Evolutionary conservation across 2,329 filamentous ascomycete species (phyloP).

Genomic region (Venturiaceae sp.): DNA sequence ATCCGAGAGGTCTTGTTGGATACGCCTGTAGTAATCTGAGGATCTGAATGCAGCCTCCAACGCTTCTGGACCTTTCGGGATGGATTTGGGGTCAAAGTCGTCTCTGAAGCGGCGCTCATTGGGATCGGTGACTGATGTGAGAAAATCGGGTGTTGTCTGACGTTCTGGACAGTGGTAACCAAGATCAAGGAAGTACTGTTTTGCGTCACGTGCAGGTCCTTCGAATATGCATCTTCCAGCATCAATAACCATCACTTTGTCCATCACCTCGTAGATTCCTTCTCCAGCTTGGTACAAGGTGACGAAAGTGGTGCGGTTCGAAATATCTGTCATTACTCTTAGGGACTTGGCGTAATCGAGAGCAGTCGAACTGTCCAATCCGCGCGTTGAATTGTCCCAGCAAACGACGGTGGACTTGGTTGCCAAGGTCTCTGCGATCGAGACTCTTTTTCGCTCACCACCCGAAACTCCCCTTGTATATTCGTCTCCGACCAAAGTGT

Average conservation of each 20-base stretch:
- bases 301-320: conserved; percentile 51
- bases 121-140: conserved; percentile 59
- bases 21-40: conserved; percentile 40
- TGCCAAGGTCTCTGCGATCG: conserved; percentile 39
- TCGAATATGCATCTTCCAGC: conserved; percentile 45
- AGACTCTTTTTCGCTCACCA: conserved; percentile 39
- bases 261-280: conserved; percentile 20
- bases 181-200: conserved; percentile 55
- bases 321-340: conserved; percentile 54
- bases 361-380: conserved; percentile 64
- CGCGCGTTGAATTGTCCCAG: conserved; percentile 56
- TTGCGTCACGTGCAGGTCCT: conserved; percentile 50
- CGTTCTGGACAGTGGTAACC: conserved; percentile 59
- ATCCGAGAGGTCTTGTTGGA: conserved; percentile 50
- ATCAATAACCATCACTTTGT: conserved; percentile 27
- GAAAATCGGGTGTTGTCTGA: conserved; percentile 61
- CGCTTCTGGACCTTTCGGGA: conserved; percentile 45
- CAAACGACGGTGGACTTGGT: conserved; percentile 27
- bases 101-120: conserved; percentile 46
- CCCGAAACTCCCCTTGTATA: conserved; percentile 54
- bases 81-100: conserved; percentile 42
- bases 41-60: conserved; percentile 33
- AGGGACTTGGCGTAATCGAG: conserved; percentile 63
- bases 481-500: conserved; percentile 67
- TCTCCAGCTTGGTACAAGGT: conserved; percentile 60